Evolutionary conservation across 176 grass and related monocot species (phyloP), one percentile per base, ranked within the genome.

Genomic region (Oryza coarctata): DNA sequence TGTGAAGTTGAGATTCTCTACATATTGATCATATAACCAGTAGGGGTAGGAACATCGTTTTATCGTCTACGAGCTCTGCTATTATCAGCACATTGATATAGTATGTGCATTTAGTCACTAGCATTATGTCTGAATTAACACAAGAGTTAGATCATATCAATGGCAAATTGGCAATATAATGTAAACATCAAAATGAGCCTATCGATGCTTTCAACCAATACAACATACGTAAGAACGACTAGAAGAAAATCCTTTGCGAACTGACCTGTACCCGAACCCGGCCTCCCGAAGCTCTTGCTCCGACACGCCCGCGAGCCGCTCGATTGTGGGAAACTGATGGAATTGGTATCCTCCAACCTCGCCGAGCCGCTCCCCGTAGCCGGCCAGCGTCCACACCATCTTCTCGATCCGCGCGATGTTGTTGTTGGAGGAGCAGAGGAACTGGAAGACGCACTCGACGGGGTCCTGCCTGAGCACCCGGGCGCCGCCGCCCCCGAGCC

Each of bases 341-440:
- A 98, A 98, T 0, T 91, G 78, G 74, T 93, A 91, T 1, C 90
- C 92, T 6, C 88, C 90, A 38, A 93, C 90, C 4, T 91, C 90
- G 12, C 89, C 95, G 9, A 98, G 87, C 62, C 77, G 83, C 63
- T 86, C 86, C 10, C 90, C 96, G 68, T 84, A 91, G n/a, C 84
- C 87, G 8, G 91, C 88, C 68, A 95, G 78, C 70, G 83, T 65
- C 77, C 86, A 86, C 31, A 98, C 96, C 96, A 98, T 98, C 92
- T 95, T 95, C 82, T 98, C 86, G 63, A 98, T 98, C 74, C 96
- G 82, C 69, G 84, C 79, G 43, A 98, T 98, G 82, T 98, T 95
- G 77, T 98, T 98, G 60, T 98, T 98, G 41, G 96, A 98, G 64
- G 96, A 98, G 86, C 93, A 98, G 28, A 98, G 90, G 72, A 98